Evolutionary conservation across 2,329 filamentous ascomycete species (phyloP).

Genomic region (Ophiostoma perfectum): DNA sequence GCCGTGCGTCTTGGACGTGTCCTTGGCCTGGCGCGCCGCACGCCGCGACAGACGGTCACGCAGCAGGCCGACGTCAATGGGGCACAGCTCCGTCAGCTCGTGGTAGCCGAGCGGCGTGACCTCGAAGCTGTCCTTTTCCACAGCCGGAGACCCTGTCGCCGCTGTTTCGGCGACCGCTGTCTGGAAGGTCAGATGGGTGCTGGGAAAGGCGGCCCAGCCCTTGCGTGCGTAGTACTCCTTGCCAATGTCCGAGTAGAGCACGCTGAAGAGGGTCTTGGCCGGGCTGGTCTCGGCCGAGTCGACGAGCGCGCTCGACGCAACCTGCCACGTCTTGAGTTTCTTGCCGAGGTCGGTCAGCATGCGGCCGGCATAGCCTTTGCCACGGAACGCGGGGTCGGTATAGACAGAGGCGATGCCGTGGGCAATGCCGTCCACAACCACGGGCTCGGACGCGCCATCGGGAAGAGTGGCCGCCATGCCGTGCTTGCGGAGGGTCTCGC

Average conservation of each 20-base stretch:
- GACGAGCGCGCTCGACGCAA: conserved; percentile 25
- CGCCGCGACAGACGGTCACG: conserved; percentile 43
- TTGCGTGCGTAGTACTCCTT: conserved; percentile 71
- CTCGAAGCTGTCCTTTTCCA: conserved; percentile 2
- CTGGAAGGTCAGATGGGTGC: conserved; percentile 63
- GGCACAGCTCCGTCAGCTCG: conserved; percentile 58
- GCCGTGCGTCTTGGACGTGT: conserved; percentile 27
- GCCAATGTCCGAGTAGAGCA: conserved; percentile 83
- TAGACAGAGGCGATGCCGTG: conserved; percentile 81
- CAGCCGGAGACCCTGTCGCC: not conserved
- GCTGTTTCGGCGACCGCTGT: conserved; percentile 29
- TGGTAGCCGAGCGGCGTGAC: conserved; percentile 47
- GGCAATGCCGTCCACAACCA: conserved; percentile 49
- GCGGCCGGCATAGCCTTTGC: conserved; percentile 68
- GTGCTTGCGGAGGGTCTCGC: conserved; percentile 58
- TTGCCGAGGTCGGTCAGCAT: conserved; percentile 65
- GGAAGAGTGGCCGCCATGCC: conserved; percentile 35
- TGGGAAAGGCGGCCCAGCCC: conserved; percentile 72
- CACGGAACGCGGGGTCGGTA: conserved; percentile 60
- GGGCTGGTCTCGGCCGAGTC: conserved; percentile 24
- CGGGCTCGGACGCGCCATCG: not conserved
- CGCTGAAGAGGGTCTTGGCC: conserved; percentile 56
- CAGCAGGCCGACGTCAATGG: conserved; percentile 59
- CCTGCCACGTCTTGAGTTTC: conserved; percentile 38
- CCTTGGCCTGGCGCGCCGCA: conserved; percentile 20